Evolutionary conservation across 2,329 filamentous ascomycete species (phyloP).

Genomic region (Exophiala calicioides): DNA sequence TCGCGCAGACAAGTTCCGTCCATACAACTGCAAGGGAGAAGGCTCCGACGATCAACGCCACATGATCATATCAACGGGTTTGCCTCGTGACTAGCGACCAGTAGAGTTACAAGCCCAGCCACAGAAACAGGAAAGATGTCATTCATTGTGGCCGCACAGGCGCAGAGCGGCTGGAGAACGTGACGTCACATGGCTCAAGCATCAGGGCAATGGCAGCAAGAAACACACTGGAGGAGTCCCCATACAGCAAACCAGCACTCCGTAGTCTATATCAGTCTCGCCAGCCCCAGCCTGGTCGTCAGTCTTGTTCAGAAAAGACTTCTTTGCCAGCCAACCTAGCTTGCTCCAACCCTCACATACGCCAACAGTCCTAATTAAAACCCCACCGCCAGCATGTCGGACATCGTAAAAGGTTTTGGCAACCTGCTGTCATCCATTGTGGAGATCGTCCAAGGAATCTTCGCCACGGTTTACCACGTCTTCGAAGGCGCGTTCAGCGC

Average conservation of each 20-base stretch:
- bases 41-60: no score
- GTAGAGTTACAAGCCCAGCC: constrained; percentile 10
- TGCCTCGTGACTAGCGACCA: constrained; percentile 15
- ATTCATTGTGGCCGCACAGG: neutral
- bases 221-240: neutral
- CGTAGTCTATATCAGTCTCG: neutral
- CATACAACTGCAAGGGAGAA: no score
- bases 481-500: constrained; percentile 23
- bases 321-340: neutral
- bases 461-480: constrained; percentile 15
- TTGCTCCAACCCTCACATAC: neutral
- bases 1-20: no score
- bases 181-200: constrained; percentile 23
- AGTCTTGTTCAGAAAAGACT: neutral
- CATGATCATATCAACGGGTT: constrained; percentile 11
- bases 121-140: constrained; percentile 26
- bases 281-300: neutral
- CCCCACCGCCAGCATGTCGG: constrained; percentile 20
- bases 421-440: constrained; percentile 23
- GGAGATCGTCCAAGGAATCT: constrained; percentile 26
- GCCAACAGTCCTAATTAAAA: neutral
- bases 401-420: constrained; percentile 21
- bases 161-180: neutral
- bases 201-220: neutral
- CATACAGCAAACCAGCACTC: neutral